Evolutionary conservation across 768 basidiomycete genomes (phyloP), one percentile per base, ranked within the genome.

Genomic region (Agaricus sinodeliciosus): DNA sequence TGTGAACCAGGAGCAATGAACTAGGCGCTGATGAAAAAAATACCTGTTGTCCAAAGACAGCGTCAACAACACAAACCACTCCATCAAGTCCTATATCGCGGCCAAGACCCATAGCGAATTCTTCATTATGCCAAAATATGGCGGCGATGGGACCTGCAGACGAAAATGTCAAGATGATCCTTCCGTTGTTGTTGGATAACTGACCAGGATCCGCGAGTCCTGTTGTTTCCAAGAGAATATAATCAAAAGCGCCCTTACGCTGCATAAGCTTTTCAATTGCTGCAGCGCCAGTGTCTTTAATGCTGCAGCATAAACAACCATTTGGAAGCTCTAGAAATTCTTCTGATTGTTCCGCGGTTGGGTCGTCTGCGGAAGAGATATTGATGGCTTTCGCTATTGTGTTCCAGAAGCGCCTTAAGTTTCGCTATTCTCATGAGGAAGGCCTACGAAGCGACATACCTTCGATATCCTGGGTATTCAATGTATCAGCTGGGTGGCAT

Each of bases 291-390:
- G 84, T 76, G 64, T 98, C 94, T 61, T 96, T 95, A 71, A 97
- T 90, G 55, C 93, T 94, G 65, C 96, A 99, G 68, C 96, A 99
- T n/a, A 99, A 67, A 66, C 96, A 98, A 15, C 96, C 96, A 65
- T 99, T 95, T 0, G 93, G 85, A 1, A 98, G 78, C 60, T 96
- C 94, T 9, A 99, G 80, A 62, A 95, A 82, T 61, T 94, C 91
- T 63, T 92, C 87, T 1, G 85, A 84, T 42, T 80, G 72, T 44
- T 82, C 78, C 15, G 78, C 82, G 11, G 76, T 68, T 7, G 82
- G 82, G 59, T 84, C 80, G 31, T 82, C 79, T 2, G 70, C 69
- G 11, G 85, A 84, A 3, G 88, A 77, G 7, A 97, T 78, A 52
- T 90, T 92, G 63, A 98, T 86, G 0, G 90, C 77, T 69, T 87